These are phyloP conservation scores for Fusarium sp. DNA, from an alignment of 2,329 filamentous ascomycete species.

Conservation along the genomic window DNA sequence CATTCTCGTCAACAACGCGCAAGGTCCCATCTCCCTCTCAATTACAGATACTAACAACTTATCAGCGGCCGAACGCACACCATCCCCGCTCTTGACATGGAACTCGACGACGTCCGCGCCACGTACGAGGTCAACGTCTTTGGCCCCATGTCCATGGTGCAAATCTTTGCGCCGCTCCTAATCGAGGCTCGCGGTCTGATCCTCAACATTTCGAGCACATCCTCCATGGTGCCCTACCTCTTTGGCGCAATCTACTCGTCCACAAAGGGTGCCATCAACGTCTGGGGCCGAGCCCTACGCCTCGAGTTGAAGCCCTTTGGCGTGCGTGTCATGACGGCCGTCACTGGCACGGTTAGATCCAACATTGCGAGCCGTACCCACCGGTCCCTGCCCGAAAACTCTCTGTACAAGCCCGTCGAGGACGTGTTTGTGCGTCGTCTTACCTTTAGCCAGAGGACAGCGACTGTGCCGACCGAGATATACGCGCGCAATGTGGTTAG, in stretches of 20 bases:
- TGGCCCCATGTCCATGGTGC: constrained; percentile 66
- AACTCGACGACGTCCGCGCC: constrained; percentile 62
- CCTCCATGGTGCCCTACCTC: constrained; percentile 62
- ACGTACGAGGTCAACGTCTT: constrained; percentile 70
- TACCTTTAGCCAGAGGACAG: constrained; percentile 61
- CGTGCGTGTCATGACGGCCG: constrained; percentile 68
- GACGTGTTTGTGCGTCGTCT: constrained; percentile 60
- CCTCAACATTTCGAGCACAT: constrained; percentile 66
- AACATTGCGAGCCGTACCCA: constrained; percentile 59
- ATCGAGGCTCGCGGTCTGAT: constrained; percentile 63
- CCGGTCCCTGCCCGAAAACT: constrained; percentile 57
- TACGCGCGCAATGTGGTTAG: constrained; percentile 59
- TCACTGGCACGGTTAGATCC: constrained; percentile 65
- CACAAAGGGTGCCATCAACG: constrained; percentile 65
- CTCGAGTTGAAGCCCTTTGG: constrained; percentile 65
- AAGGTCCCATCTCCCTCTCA: constrained; percentile 24
- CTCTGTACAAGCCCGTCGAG: constrained; percentile 59
- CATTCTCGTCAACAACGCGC: constrained; percentile 72
- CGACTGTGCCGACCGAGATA: constrained; percentile 56
- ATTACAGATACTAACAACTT: not conserved
- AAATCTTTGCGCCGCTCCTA: constrained; percentile 62
- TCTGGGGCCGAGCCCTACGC: constrained; percentile 65
- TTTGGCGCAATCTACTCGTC: constrained; percentile 67
- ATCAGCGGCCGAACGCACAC: constrained; percentile 62
- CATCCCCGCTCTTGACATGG: constrained; percentile 63